phyloP scores from a whole-genome alignment of 192 early-diverging fungal species.

The Coemansia sp. region DNA sequence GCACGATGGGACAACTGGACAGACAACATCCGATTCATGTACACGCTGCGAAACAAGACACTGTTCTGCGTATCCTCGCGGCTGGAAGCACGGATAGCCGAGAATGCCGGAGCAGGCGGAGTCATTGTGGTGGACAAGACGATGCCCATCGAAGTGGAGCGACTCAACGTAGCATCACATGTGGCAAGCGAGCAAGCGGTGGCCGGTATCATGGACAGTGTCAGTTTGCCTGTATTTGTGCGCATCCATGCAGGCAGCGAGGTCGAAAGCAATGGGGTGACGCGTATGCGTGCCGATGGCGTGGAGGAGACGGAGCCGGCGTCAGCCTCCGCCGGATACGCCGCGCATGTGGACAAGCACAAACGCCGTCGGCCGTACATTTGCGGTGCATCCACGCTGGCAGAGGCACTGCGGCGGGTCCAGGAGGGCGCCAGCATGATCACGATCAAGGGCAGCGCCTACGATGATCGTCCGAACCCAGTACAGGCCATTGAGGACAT shows the following conservation, averaged over 20 bases:
- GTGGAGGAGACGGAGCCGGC: slow-evolving; percentile 27
- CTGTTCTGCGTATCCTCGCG: background rate
- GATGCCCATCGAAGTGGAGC: background rate
- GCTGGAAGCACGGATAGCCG: slow-evolving; percentile 2
- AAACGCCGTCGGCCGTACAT: slow-evolving; percentile 87
- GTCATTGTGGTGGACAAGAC: background rate
- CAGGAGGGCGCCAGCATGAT: slow-evolving; percentile 1
- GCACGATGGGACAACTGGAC: background rate
- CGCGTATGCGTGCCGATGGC: background rate
- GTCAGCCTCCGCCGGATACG: slow-evolving; percentile 60
- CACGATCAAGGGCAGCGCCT: background rate
- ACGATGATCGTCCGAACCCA: background rate
- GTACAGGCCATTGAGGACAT: slow-evolving; percentile 7
- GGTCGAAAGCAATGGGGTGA: slow-evolving; percentile 76
- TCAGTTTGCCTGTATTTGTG: slow-evolving; percentile 96
- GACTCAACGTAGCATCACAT: background rate
- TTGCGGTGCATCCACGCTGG: slow-evolving; percentile 62
- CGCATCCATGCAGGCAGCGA: slow-evolving; percentile 95
- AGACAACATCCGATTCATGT: slow-evolving; percentile 1
- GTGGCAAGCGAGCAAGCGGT: background rate
- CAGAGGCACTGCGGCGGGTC: background rate
- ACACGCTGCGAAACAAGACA: background rate
- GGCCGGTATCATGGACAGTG: slow-evolving; percentile 79
- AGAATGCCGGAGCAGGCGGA: background rate
- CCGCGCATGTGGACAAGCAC: slow-evolving; percentile 90